phyloP scores from a whole-genome alignment of 148 eudicot genomes.

The Rheum nobile region DNA sequence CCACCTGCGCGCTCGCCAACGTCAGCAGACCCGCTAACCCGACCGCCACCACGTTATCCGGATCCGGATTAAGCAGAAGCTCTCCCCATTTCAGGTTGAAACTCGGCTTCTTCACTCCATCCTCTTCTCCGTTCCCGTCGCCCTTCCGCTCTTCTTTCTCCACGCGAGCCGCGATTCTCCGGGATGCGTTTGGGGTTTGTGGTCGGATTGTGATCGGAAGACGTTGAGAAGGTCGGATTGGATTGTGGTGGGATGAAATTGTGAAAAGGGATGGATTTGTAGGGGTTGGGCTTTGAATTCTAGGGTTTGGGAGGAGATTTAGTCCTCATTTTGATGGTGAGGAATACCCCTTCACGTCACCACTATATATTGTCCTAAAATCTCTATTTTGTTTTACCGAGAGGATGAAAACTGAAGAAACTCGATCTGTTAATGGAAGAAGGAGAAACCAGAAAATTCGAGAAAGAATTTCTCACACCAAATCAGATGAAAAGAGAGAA shows the following conservation, averaged over 20 bases:
- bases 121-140: slow-evolving; percentile 19
- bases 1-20: slow-evolving; percentile 79
- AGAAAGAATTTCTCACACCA: no score
- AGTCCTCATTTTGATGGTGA: no score
- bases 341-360: no score
- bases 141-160: slow-evolving; percentile 8
- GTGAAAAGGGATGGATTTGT: neutral
- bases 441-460: no score
- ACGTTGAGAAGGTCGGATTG: neutral
- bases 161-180: neutral
- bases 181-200: neutral
- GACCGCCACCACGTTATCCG: slow-evolving; percentile 65
- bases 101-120: slow-evolving; percentile 25
- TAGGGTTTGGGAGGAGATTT: neutral
- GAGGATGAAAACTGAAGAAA: no score
- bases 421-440: no score
- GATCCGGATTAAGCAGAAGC: slow-evolving; percentile 66
- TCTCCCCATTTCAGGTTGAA: slow-evolving; percentile 54
- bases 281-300: neutral
- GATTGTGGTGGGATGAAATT: neutral
- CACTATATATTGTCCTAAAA: no score
- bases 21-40: slow-evolving; percentile 73
- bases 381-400: no score
- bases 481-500: no score
- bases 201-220: neutral